Evolutionary conservation across 1,139 yeast genomes (phyloP).

Genomic region (Meyerozyma sp.): DNA sequence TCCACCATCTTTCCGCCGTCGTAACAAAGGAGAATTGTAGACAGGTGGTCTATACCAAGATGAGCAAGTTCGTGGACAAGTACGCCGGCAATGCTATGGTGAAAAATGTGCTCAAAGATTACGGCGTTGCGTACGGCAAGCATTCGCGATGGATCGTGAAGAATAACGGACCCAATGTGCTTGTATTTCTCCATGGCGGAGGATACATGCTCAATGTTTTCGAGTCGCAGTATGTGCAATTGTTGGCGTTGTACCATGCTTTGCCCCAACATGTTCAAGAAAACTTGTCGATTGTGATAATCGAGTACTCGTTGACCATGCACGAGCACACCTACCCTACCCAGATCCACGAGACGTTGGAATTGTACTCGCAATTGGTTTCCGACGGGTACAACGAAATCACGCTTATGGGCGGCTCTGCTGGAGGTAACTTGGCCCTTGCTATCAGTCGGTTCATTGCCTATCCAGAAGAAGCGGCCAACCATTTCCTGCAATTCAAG

Average conservation of each 20-base stretch:
- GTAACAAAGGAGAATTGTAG: conserved; percentile 9
- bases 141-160: conserved; percentile 13
- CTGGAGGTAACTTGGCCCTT: conserved; percentile 39
- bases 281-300: conserved; percentile 21
- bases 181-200: conserved; percentile 35
- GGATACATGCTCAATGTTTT: conserved; percentile 31
- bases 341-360: conserved; percentile 32
- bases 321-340: conserved; percentile 27
- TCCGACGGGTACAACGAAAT: conserved; percentile 25
- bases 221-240: conserved; percentile 22
- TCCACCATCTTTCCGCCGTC: conserved; percentile 21
- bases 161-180: conserved; percentile 5
- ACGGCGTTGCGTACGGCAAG: conserved; percentile 9
- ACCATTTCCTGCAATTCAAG: conserved; percentile 15
- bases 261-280: conserved; percentile 15
- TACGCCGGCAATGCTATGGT: conserved; percentile 8
- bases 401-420: conserved; percentile 41
- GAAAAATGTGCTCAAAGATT: conserved; percentile 3
- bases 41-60: conserved; percentile 8
- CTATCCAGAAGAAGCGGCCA: conserved; percentile 24
- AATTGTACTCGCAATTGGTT: conserved; percentile 22
- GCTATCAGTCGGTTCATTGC: conserved; percentile 28
- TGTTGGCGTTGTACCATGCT: conserved; percentile 19
- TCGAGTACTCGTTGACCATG: conserved; percentile 38
- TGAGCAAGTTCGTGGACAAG: conserved; percentile 6